A percentile compares a stretch with the other conserved stretches of the same genome.
These are phyloP conservation scores for Leucosporidium scottii DNA, from an alignment of 768 basidiomycete species.

Conservation along the genomic window DNA sequence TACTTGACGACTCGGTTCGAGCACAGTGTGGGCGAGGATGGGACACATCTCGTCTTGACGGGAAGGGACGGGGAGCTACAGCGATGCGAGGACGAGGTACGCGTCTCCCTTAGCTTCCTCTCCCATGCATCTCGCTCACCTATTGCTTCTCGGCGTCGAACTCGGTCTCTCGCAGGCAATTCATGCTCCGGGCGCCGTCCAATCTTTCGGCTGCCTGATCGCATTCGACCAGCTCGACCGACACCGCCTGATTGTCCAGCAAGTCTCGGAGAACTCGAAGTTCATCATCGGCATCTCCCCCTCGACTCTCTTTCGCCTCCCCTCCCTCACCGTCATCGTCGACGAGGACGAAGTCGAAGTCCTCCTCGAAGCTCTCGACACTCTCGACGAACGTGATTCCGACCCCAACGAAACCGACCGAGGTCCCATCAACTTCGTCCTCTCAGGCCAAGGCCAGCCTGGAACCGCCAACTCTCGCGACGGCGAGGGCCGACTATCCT, in stretches of 20 bases:
- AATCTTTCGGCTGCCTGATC: slow-evolving; percentile 72
- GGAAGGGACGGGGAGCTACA: slow-evolving; percentile 61
- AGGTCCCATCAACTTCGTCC: slow-evolving; percentile 60
- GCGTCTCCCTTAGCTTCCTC: neutral
- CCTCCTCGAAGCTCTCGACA: slow-evolving; percentile 68
- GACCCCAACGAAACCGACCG: slow-evolving; percentile 40
- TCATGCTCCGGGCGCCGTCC: slow-evolving; percentile 69
- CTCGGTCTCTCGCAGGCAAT: slow-evolving; percentile 53
- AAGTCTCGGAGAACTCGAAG: slow-evolving; percentile 76
- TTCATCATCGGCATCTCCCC: slow-evolving; percentile 70
- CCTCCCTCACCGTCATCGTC: slow-evolving; percentile 66
- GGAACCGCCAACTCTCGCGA: slow-evolving; percentile 45
- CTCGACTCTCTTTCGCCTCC: slow-evolving; percentile 59
- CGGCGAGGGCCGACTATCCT: slow-evolving; percentile 45
- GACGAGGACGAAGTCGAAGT: slow-evolving; percentile 58
- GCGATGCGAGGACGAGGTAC: slow-evolving; percentile 69
- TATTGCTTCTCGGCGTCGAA: too few relatives aligned
- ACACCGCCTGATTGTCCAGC: slow-evolving; percentile 56
- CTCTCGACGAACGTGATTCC: slow-evolving; percentile 51
- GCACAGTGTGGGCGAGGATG: slow-evolving; percentile 57
- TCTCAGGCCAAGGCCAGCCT: slow-evolving; percentile 65
- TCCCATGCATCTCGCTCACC: neutral
- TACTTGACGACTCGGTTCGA: slow-evolving; percentile 58
- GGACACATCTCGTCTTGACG: slow-evolving; percentile 58
- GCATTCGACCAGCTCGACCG: slow-evolving; percentile 61